These are phyloP conservation scores for Phalaenopsis hybrid DNA, from an alignment of 116 monocot species.

Conservation along the genomic window DNA sequence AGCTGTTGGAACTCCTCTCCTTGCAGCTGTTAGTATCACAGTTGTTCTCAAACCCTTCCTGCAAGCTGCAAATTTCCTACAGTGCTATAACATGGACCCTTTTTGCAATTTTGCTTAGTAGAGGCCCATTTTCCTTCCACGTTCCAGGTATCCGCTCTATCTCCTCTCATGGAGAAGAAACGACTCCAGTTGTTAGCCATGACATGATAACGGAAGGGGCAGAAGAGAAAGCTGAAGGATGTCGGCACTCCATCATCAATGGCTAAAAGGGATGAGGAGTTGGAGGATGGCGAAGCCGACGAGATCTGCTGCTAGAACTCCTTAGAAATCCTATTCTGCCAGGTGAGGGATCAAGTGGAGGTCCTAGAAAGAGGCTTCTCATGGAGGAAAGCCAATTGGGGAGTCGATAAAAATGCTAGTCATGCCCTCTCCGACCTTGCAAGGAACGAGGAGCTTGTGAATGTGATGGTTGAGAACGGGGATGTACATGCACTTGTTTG, in stretches of 20 bases:
- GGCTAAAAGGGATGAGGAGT: constrained; percentile 11
- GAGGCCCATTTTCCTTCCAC: too few relatives aligned
- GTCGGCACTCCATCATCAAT: background rate
- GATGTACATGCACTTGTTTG: constrained; percentile 6
- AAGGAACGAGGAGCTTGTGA: constrained; percentile 95
- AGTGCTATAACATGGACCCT: too few relatives aligned
- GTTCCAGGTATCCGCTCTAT: constrained; percentile 2
- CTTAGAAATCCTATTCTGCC: constrained; percentile 28
- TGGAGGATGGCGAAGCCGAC: constrained; percentile 14
- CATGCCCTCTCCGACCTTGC: constrained; percentile 86
- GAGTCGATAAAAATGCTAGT: constrained; percentile 61
- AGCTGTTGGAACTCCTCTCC: too few relatives aligned
- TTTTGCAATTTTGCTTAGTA: too few relatives aligned
- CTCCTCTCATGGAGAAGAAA: constrained; percentile 39
- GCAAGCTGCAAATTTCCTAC: too few relatives aligned
- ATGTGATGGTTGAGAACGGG: constrained; percentile 69
- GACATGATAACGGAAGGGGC: constrained; percentile 39
- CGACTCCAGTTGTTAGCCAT: constrained; percentile 11
- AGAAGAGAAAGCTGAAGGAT: constrained; percentile 77
- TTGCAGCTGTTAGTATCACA: too few relatives aligned
- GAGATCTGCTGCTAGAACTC: constrained; percentile 43
- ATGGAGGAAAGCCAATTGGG: constrained; percentile 41
- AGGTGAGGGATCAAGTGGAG: constrained; percentile 64
- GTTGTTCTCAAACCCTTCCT: too few relatives aligned
- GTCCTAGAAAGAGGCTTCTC: too few relatives aligned